Base-by-base conservation (phyloP, 805 yeast species). In the Saccharomycopsis sp. region DNA sequence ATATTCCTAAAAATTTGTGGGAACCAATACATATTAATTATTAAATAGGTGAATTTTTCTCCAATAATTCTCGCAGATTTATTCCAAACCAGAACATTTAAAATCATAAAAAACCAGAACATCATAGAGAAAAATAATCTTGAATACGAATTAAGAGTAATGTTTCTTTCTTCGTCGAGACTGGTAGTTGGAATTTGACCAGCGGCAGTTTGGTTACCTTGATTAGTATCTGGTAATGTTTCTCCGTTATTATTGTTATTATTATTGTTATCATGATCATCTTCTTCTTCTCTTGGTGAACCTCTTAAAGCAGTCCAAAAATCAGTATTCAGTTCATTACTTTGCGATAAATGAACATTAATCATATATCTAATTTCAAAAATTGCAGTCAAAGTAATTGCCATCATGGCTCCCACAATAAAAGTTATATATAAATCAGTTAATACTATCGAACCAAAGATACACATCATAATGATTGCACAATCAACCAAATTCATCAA, bases 1-100 rank as follows among this genome's bases (percentile, higher is more conserved):
- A 78, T 72, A 54, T 86, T 85, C 55, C 96, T 67, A 50, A 76
- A 77, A 32, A 84, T 79, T 57, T 88, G 97, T 1, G 96, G 96
- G 13, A 83, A 49, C 96, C 96, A 87, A 50, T 72, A 79, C 1
- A 94, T 81, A 55, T 76, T 81, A 21, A 79, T 50, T 1, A 67
- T 37, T 2, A 76, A 45, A 8, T 79, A 55, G 1, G 71, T 59
- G 3, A 69, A 38, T 41, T 70, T 74, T 53, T 86, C 95, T 51
- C 78, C 72, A 1, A 63, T 49, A 21, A 56, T 57, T 41, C 95
- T 61, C 29, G 72, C 60, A 15, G 55, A 60, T 17, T 64, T 64
- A 31, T 87, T 77, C 94, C 92, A 83, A 34, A 72, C 56, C 1
- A 67, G 52, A 10, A 80, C 69, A 49, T 72, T 76, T 37, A 79